Evolutionary conservation across 2,329 filamentous ascomycete genomes (phyloP), one percentile per base, ranked within the genome.

Genomic region (Parastagonospora nodorum): DNA sequence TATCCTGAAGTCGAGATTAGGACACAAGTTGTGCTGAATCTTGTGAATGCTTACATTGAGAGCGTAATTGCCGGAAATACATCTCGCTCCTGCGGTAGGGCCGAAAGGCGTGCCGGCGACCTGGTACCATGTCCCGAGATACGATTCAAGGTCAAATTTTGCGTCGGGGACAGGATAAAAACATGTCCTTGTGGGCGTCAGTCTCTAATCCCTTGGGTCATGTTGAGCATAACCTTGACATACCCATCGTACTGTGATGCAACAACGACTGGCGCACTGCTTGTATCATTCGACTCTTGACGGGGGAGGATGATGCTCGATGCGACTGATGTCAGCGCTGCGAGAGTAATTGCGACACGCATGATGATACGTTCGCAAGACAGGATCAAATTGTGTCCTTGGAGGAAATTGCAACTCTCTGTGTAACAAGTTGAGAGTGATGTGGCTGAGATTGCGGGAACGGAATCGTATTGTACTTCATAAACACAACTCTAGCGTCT

Each of bases 71-170:
- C 61, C 65, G 2, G 56, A 56, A 8, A 66, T 56, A 28, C 66
- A 68, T 14, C 63, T 54, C 6, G 60, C 63, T 27, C 64, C 63
- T 4, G 57, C 51, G 1, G 66, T 67, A 8, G 58, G 62, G 4
- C 65, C 61, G 16, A 69, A 69, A 2, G 65, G 60, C 19, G 63
- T 65, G n/a, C 66, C 65, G 9, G 66, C 66, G 1, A 69, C 65
- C 45, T 69, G 66, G 41, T 68, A 68, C 64, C 65, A 69, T 15
- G 57, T 67, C 31, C 66, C 65, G 0, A 68, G 51, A 33, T 68
- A 69, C 19, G 53, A 48, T 19, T 67, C 42, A 11, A 67, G 60
- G 35, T 63, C 51, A 53, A 68, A 67, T n/a, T 55, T 57, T 19
- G 62, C 46, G 28, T 62, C 60, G 31, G 65, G 63, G 0, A 61